Evolutionary conservation across 2,329 filamentous ascomycete genomes (phyloP), one percentile per base, ranked within the genome.

Genomic region (Teratosphaeria destructans): DNA sequence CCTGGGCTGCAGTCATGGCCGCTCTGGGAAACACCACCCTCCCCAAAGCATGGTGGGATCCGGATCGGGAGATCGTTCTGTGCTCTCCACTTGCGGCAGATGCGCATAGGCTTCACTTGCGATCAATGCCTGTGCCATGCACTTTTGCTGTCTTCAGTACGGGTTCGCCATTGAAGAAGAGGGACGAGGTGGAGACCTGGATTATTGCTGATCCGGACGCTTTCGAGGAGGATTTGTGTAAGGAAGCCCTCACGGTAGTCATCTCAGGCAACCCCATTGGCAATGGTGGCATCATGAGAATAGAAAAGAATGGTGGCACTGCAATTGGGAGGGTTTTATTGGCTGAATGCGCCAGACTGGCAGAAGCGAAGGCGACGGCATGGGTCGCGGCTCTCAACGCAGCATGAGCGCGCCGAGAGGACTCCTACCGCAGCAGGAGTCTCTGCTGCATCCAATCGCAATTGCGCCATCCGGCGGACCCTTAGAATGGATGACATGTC

Each of bases 201-300:
- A 78, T 96, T 2, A 75, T 99, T 60, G 84, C 88, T 6, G 94
- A 99, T 75, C 90, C 90, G 2, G 94, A 99, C 76, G 83, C 85
- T 26, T 87, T 95, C 66, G 94, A 99, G 76, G 94, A 97, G 76
- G 83, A 82, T 8, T 75, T 95, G 52, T 95, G 90, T 70, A 80
- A 85, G 62, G 94, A 99, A 79, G 82, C 76, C n/a, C 78, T 94
- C n/a, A 92, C 86, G 2, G 77, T 96, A 37, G 85, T 94, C 55
- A 83, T 96, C n/a, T 88, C 93, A 70, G 32, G 64, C 69, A 39
- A 62, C 64, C 68, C 34, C 12, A 29, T 71, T 61, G 55, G 59
- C 7, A 75, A 78, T 56, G 80, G 79, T 3, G 81, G 80, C 66
- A 78, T 95, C 19, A 66, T 90, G 64, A 83, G 82, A 56, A 81